Base-by-base conservation (phyloP, 2,329 filamentous ascomycete species). In the Lachnellula willkommii region DNA sequence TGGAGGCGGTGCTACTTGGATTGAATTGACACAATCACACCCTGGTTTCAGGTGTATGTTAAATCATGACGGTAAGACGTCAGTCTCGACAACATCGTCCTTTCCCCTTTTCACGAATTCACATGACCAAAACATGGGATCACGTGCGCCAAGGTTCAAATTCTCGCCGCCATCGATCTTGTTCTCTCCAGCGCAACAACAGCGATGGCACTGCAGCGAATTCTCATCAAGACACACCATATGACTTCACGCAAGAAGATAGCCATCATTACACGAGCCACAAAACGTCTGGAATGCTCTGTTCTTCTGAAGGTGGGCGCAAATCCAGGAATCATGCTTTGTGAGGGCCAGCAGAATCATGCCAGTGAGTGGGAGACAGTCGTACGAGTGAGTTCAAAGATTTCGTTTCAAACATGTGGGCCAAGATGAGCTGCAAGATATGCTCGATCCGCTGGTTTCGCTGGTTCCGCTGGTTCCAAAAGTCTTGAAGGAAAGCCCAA, bases 201-300 rank as follows among this genome's bases (percentile, higher is more conserved):
- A 22, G 22, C 8, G 9, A 45, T 45, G 42, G 20, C 36, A 37
- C 47, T 61, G 11, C 32, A 58, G 11, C 63, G 66, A 67, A 81
- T 86, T 32, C 74, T 92, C 47, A 89, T 92, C 58, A 81, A 87
- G 52, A 92, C 88, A 0, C 88, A 92, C 64, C 88, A 92, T 70
- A 90, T 92, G 66, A 91, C 87, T 4, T 90, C 86, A 0, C 84
- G 87, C 61, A 90, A 90, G 68, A 92, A 92, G 67, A 78, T 86
- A 46, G 73, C 77, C 26, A 76, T 77, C 54, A 77, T 92, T 22
- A 81, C 77, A 50, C 86, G 87, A 69, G 83, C 84, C 2, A 79
- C 81, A 3, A 83, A 85, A 6, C 76, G 80, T 35, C 75, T 79
- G 47, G 75, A 81, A 61, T 73, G 83, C 54, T 79, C 85, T 50